phyloP scores from a whole-genome alignment of 192 early-diverging fungal genomes.

The Gamsiella multidivaricata region DNA sequence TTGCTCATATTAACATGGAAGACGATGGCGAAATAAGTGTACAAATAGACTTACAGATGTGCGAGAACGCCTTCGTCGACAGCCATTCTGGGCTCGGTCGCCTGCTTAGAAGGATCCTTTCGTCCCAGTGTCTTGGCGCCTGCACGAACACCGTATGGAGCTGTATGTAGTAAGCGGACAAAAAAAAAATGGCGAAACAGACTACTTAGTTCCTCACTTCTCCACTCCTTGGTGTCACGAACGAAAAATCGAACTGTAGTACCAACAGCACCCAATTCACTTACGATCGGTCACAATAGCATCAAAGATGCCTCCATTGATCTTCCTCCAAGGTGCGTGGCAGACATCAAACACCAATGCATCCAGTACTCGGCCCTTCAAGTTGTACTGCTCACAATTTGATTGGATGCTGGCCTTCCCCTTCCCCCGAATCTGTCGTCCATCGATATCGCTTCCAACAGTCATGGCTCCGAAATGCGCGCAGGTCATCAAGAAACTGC shows the following conservation, averaged over 20 bases:
- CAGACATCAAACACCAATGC: slow-evolving; percentile 87
- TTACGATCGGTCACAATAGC: slow-evolving; percentile 91
- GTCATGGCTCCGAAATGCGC: slow-evolving; percentile 94
- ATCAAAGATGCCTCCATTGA: slow-evolving; percentile 72
- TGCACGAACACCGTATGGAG: slow-evolving; percentile 97
- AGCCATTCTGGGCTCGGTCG: slow-evolving; percentile 52
- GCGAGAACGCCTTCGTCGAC: slow-evolving; percentile 57
- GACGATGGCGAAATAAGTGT: not conserved
- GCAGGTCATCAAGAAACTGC: slow-evolving; percentile 92
- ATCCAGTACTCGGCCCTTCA: slow-evolving; percentile 80
- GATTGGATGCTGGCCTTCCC: slow-evolving; percentile 67
- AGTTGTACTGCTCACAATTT: slow-evolving; percentile 89
- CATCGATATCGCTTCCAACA: slow-evolving; percentile 97
- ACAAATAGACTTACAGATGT: slow-evolving; percentile 48
- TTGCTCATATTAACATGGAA: too few species aligned
- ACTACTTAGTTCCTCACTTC: too few species aligned
- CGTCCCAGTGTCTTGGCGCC: slow-evolving; percentile 93
- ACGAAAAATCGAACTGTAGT: too few species aligned
- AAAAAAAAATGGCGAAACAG: not conserved
- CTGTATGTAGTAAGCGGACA: slow-evolving; percentile 31
- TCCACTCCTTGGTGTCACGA: too few species aligned
- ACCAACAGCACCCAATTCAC: slow-evolving; percentile 3
- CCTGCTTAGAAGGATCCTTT: slow-evolving; percentile 61
- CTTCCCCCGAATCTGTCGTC: slow-evolving; percentile 95
- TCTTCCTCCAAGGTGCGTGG: slow-evolving; percentile 83